Evolutionary conservation across 768 basidiomycete species (phyloP).

Genomic region (Russula ochroleuca): DNA sequence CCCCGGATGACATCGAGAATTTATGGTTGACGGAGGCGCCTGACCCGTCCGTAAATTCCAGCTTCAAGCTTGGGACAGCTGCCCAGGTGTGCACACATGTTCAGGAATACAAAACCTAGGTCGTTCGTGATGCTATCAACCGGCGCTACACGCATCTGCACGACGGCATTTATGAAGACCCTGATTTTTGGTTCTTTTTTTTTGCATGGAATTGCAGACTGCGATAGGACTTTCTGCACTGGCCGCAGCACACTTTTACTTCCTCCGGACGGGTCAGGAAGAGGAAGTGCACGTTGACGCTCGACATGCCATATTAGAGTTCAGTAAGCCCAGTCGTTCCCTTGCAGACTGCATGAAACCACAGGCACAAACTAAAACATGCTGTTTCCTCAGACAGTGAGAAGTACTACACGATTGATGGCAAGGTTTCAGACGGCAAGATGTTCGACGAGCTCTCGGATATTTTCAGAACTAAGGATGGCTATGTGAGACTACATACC

Average conservation of each 20-base stretch:
- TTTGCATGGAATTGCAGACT: no score
- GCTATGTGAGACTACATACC: slow-evolving; percentile 54
- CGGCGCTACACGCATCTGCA: background rate
- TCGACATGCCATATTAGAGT: slow-evolving; percentile 53
- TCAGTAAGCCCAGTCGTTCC: slow-evolving; percentile 40
- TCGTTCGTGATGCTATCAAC: background rate
- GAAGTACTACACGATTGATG: slow-evolving; percentile 47
- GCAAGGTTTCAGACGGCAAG: slow-evolving; percentile 31
- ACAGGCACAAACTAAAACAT: background rate
- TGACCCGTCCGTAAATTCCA: slow-evolving; percentile 47
- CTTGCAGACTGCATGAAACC: no score
- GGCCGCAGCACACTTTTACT: slow-evolving; percentile 49
- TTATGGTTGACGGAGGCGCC: slow-evolving; percentile 40
- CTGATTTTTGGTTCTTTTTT: no score
- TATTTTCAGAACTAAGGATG: slow-evolving; percentile 50
- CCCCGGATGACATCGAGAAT: slow-evolving; percentile 36
- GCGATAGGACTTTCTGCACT: slow-evolving; percentile 50
- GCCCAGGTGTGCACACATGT: slow-evolving; percentile 43
- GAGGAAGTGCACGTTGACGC: slow-evolving; percentile 52
- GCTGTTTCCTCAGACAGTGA: slow-evolving; percentile 42
- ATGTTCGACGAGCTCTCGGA: slow-evolving; percentile 52
- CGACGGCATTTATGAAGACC: background rate
- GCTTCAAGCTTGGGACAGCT: slow-evolving; percentile 49
- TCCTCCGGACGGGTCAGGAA: slow-evolving; percentile 42
- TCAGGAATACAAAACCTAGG: background rate